phyloP scores from a whole-genome alignment of 495 filamentous ascomycete genomes.

The Hyaloscypha bicolor region DNA sequence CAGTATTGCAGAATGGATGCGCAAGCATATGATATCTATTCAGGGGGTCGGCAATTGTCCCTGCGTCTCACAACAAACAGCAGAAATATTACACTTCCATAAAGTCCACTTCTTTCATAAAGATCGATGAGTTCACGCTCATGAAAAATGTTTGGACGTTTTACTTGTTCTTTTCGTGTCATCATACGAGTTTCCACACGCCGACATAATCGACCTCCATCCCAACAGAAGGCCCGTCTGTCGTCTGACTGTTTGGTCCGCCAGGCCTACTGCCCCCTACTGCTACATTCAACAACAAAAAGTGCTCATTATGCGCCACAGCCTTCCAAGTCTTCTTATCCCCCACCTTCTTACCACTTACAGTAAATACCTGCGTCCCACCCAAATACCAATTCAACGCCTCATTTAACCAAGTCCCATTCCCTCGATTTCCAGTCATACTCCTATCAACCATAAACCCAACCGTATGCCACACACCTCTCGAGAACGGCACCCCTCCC shows the following conservation, averaged over 20 bases:
- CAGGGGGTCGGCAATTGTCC: too few relatives aligned
- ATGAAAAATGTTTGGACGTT: too few relatives aligned
- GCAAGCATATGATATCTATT: background rate
- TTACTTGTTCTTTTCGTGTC: too few relatives aligned
- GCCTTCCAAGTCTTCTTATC: conserved; percentile 30
- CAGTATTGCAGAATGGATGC: background rate
- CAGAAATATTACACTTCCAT: too few relatives aligned
- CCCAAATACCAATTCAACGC: conserved; percentile 35
- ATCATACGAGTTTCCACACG: conserved; percentile 23
- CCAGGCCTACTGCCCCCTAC: conserved; percentile 34
- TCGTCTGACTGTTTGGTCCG: conserved; percentile 21
- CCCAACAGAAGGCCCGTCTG: conserved; percentile 7
- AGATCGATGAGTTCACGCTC: too few relatives aligned
- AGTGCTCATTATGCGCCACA: conserved; percentile 33
- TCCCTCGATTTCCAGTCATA: background rate
- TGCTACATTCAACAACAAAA: conserved; percentile 36
- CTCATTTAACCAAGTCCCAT: conserved; percentile 22
- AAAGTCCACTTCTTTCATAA: too few relatives aligned
- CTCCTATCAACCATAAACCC: conserved; percentile 32
- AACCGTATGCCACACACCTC: conserved; percentile 30
- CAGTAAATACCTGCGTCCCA: conserved; percentile 27
- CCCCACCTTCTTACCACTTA: conserved; percentile 29
- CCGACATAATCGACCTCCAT: conserved; percentile 33
- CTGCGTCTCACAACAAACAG: too few relatives aligned
- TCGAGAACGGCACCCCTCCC: conserved; percentile 20